These are phyloP conservation scores for Multifurca ochricompacta DNA, from an alignment of 768 basidiomycete species.

Conservation along the genomic window DNA sequence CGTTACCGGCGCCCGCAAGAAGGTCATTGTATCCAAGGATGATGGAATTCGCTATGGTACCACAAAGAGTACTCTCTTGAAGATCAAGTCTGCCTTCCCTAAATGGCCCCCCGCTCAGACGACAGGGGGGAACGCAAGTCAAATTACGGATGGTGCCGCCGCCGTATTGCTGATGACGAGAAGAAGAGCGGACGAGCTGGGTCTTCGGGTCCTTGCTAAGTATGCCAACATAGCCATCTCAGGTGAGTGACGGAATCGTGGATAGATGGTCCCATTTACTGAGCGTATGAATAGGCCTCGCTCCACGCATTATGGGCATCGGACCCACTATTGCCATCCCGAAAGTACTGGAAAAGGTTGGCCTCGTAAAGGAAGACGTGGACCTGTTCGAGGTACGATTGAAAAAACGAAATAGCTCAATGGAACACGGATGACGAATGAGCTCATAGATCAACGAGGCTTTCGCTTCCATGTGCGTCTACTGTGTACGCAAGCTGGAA, in stretches of 20 bases:
- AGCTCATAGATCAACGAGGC: slow-evolving; percentile 75
- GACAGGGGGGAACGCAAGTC: slow-evolving; percentile 82
- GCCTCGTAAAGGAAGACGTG: slow-evolving; percentile 59
- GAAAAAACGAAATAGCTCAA: background rate
- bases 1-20: slow-evolving; percentile 42
- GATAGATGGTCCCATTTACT: background rate
- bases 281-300: slow-evolving; percentile 38
- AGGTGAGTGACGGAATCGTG: slow-evolving; percentile 33
- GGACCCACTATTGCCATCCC: slow-evolving; percentile 84
- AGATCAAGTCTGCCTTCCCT: slow-evolving; percentile 70
- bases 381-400: slow-evolving; percentile 66
- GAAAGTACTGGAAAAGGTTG: slow-evolving; percentile 57
- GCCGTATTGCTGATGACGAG: slow-evolving; percentile 77
- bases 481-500: slow-evolving; percentile 58
- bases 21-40: slow-evolving; percentile 55
- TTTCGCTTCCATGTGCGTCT: slow-evolving; percentile 78
- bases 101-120: slow-evolving; percentile 70
- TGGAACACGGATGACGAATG: background rate
- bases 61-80: slow-evolving; percentile 53
- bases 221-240: slow-evolving; percentile 64
- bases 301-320: slow-evolving; percentile 83
- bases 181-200: slow-evolving; percentile 67
- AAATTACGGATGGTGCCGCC: slow-evolving; percentile 79
- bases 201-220: slow-evolving; percentile 68
- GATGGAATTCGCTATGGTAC: slow-evolving; percentile 75